A percentile compares a stretch with the other conserved stretches of the same genome.
Conservation (phyloP, 257 asterid species). For the Apocynum venetum region DNA sequence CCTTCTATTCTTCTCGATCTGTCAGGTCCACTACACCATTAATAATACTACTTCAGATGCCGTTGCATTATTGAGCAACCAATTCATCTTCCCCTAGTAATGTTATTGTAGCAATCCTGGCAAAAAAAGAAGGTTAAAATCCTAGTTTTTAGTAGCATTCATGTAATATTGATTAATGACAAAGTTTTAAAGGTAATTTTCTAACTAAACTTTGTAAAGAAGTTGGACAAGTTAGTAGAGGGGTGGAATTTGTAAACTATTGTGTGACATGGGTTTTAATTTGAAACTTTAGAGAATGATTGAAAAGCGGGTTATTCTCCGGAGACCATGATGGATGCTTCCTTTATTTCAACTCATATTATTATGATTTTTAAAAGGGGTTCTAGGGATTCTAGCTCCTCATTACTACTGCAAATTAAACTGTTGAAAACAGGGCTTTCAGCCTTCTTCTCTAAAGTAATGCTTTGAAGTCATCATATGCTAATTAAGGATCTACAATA, state of each 20-base stretch:
- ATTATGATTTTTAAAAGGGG: neutral
- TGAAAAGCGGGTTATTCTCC: no score
- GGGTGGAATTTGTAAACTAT: no score
- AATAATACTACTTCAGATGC: constrained; percentile 11
- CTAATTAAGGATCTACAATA: neutral
- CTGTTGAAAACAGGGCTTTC: neutral
- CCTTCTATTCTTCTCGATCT: neutral
- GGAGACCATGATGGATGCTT: neutral
- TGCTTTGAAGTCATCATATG: neutral
- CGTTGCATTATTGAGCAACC: constrained; percentile 17
- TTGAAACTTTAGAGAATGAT: no score
- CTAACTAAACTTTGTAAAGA: no score
- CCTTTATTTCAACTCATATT: no score
- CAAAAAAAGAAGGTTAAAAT: neutral
- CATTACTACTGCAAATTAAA: neutral
- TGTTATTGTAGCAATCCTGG: neutral
- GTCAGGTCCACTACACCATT: constrained; percentile 18
- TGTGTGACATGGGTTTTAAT: no score
- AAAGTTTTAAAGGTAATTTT: no score
- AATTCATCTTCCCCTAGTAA: neutral
- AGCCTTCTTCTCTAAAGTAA: neutral
- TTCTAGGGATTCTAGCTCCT: neutral
- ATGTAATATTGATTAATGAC: no score
- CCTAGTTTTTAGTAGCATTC: neutral
- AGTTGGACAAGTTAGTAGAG: no score